Conservation (phyloP, 495 filamentous ascomycete genomes). For the Aspergillus panamensis region DNA sequence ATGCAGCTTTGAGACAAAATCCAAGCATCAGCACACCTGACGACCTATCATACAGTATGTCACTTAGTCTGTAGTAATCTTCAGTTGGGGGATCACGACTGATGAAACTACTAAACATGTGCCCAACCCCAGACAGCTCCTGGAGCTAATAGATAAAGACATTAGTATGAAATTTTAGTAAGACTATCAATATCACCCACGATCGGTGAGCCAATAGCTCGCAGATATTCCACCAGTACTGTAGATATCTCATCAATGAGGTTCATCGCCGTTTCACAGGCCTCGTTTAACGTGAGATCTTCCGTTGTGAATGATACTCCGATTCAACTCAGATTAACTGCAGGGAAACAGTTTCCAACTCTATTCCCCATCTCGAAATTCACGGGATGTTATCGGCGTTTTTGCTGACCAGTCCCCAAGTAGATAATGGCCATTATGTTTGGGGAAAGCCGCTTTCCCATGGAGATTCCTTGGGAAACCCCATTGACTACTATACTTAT, state of each 20-base stretch:
- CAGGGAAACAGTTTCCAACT: no score
- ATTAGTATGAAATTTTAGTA: background rate
- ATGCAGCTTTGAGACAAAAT: background rate
- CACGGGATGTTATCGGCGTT: background rate
- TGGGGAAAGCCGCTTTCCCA: no score
- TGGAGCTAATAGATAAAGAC: background rate
- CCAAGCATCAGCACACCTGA: background rate
- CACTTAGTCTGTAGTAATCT: background rate
- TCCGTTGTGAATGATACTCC: background rate
- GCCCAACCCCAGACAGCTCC: background rate
- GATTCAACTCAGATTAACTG: background rate
- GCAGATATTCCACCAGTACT: constrained; percentile 1
- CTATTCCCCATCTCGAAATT: background rate
- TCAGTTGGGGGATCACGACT: background rate
- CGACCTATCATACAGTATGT: background rate
- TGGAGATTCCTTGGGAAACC: no score
- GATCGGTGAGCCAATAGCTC: background rate
- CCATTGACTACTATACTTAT: no score
- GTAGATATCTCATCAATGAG: background rate
- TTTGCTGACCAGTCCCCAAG: background rate
- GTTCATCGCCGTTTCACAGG: background rate
- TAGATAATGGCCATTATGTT: no score
- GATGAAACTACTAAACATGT: background rate
- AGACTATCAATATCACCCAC: background rate
- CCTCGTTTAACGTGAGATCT: background rate